Base-by-base conservation (phyloP, 2,329 filamentous ascomycete genomes). In the Myriosclerotinia duriaeana region DNA sequence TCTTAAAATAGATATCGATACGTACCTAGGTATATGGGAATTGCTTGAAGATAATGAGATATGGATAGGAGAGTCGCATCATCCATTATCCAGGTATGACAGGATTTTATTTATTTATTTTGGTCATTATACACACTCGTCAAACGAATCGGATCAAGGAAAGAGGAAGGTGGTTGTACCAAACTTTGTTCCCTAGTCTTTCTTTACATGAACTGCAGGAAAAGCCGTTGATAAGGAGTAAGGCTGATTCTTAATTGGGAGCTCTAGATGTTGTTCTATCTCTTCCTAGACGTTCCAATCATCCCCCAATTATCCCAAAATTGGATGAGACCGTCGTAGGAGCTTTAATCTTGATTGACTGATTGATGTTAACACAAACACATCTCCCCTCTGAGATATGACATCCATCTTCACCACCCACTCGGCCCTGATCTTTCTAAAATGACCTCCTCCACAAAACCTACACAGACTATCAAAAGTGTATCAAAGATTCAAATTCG, bases 401-500 rank as follows among this genome's bases (percentile, higher is more conserved):
- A 17, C 1, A 59, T 46, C 26, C 1, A 59, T 46, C 40, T 59
- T 46, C 6, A n/a, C 20, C n/a, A 34, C 53, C 20, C n/a, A 34
- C 53, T 64, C 53, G 62, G 62, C 11, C 30, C 53, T 58, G 40
- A 38, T 56, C 11, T 40, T 53, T 52, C 5, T 62, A 40, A 64
- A 64, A 64, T 64, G 62, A 56, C 53, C 42, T 64, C 52, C 40
- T 64, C 52, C 40, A 56, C 52, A 56, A 54, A 26, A 55, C 30
- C 30, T 50, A 53, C 42, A 36, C 40, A 22, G 38, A 58, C 22
- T 30, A 58, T 58, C 22, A 26, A 26, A 8, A 46, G 30, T 46
- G 44, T 38, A 38, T 61, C 58, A 36, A n/a, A n/a, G n/a, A n/a
- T n/a, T n/a, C n/a, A n/a, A 61, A 50, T 36, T 58, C 38, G 55